Base-by-base conservation (phyloP, 495 filamentous ascomycete species). In the Cercophora scortea region DNA sequence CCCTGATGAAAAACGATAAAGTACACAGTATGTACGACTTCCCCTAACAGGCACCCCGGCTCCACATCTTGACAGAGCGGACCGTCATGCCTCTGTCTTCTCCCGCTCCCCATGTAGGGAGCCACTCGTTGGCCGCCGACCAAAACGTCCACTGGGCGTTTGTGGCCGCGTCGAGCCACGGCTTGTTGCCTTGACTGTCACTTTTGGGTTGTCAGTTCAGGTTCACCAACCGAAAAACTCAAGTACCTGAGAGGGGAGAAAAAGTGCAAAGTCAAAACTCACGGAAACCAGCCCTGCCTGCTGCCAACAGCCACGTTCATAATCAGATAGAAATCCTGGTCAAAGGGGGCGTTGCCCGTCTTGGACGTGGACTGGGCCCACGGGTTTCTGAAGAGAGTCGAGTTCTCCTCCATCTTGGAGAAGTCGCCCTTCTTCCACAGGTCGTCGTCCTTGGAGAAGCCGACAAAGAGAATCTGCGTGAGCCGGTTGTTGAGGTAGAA, bases 301-400 rank as follows among this genome's bases (percentile, higher is more conserved):
- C 72, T 71, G 7, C 83, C 83, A 40, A 87, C 83, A 19, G 76
- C 83, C 15, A 87, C 74, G 53, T 86, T 85, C 47, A 87, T 62
- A 46, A 87, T 80, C 36, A 87, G 71, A 53, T 83, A 86, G 64
- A 87, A 87, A 11, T 74, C 64, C 51, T 85, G 73, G 57, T 87
- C 83, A 59, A 87, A 87, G 1, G 83, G 83, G 4, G 82, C 80
- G 49, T 75, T 73, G 8, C 66, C 56, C 8, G 48, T 57, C 16
- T 45, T 49, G 10, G 38, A 45, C 6, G 42, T 45, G 5, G 52
- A 43, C 6, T 45, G 47, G 39, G 49, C 39, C 50, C 64, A 62
- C 33, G 44, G 64, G 71, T 82, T 54, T 66, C 68, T 32, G 65
- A 73, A 78, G 78, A 84, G 44, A 4, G 82, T 80, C 32, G 75